Evolutionary conservation across 768 basidiomycete genomes (phyloP), one percentile per base, ranked within the genome.

Genomic region (Leccinum subgranulosum): DNA sequence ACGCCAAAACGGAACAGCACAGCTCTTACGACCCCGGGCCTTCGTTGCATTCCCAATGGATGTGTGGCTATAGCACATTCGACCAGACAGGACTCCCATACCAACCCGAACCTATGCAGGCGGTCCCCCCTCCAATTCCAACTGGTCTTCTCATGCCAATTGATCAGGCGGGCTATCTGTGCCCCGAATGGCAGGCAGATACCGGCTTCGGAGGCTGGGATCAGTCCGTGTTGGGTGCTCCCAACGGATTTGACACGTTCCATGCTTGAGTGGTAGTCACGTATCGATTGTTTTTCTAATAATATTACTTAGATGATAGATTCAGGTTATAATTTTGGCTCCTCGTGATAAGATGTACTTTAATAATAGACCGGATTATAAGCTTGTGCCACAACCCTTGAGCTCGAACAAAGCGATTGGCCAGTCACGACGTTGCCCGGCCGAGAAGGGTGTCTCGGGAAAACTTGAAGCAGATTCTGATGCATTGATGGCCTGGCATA

Each of bases 111-210:
- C 49, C 27, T 33, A 31, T 14, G 19, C 50, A 2, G 17, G 43
- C 8, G 12, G 23, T 15, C 1, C 27, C 17, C 11, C 27, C 11
- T 29, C 14, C 21, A 3, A 21, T 25, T 12, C 31, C 10, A 17
- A 28, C 3, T 14, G 11, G 4, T 43, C 3, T 28, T 10, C 17
- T 27, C n/a, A 6, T 14, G 15, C 43, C 19, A 7, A 53, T 27
- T 2, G 34, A 17, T 9, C 58, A 31, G 6, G 54, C 25, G 1
- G 63, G 45, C 28, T 55, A 55, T 33, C 48, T 64, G n/a, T 60
- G 56, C 19, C 59, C 63, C n/a, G 56, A 61, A 19, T 61, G 63
- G 63, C 57, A 60, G 58, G n/a, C 39, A 17, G 55, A 64, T 25
- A 43, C 46, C 9, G 59, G 63, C 4, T 17, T 57, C 29, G 63